Evolutionary conservation across 73 alveolate species (phyloP).

Genomic region (Symbiodinium natans): DNA sequence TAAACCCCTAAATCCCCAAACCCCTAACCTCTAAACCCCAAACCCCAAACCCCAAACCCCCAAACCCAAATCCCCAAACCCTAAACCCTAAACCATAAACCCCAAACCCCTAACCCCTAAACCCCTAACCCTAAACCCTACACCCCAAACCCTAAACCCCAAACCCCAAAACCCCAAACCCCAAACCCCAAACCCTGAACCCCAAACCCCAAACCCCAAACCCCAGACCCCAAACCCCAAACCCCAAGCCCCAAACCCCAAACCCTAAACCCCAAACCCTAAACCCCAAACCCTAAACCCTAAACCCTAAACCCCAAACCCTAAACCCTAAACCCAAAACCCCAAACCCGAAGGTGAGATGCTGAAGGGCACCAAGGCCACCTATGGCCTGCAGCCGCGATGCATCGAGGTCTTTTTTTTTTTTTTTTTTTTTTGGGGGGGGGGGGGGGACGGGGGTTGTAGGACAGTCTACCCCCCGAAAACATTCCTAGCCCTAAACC

Average conservation of each 20-base stretch:
- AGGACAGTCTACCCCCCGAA: too few relatives aligned
- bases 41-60: too few relatives aligned
- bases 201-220: neutral
- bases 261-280: neutral
- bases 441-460: neutral
- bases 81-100: too few relatives aligned
- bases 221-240: neutral
- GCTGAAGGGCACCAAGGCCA: constrained; percentile 84
- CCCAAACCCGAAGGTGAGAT: constrained; percentile 31
- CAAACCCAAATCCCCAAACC: too few relatives aligned
- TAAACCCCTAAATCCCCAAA: too few relatives aligned
- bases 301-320: neutral
- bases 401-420: constrained; percentile 86
- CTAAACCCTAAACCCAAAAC: neutral
- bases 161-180: neutral
- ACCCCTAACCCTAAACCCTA: neutral
- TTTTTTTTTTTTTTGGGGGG: too few relatives aligned
- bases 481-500: too few relatives aligned
- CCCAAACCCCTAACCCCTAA: too few relatives aligned
- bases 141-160: neutral
- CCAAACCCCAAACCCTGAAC: neutral
- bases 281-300: neutral
- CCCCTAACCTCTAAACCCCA: too few relatives aligned
- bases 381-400: constrained; percentile 78
- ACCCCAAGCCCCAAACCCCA: neutral